A percentile compares a stretch with the other conserved stretches of the same genome.
Evolutionary conservation across 2,329 filamentous ascomycete genomes (phyloP).

Genomic region (Ceratocystiopsis brevicomis): DNA sequence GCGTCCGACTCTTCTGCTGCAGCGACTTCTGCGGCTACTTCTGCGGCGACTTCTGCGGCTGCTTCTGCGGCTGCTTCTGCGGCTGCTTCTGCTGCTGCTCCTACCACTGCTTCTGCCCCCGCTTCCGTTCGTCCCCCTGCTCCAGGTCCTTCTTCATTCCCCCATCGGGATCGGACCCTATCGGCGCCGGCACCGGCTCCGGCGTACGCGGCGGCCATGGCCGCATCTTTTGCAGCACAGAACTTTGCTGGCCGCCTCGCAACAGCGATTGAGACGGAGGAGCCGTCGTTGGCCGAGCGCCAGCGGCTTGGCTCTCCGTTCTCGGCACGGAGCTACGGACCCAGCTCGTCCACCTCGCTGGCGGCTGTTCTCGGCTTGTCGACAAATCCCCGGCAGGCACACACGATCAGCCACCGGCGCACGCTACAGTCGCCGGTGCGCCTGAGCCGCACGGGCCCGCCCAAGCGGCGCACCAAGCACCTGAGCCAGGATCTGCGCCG

Average conservation of each 20-base stretch:
- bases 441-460: constrained; percentile 33
- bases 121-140: neutral
- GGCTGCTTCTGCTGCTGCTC: neutral
- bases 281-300: constrained; percentile 15
- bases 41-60: no score
- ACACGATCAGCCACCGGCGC: constrained; percentile 30
- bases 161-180: no score
- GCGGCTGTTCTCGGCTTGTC: constrained; percentile 20
- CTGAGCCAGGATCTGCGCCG: constrained; percentile 28
- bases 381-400: constrained; percentile 22
- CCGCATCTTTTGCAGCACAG: neutral
- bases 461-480: constrained; percentile 35
- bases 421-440: constrained; percentile 34
- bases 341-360: constrained; percentile 35
- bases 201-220: neutral
- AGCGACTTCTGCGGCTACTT: no score
- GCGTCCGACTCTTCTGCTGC: neutral
- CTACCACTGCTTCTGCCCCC: neutral
- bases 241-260: constrained; percentile 2
- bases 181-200: no score
- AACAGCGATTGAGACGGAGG: constrained; percentile 7
- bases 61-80: neutral
- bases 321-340: constrained; percentile 39
- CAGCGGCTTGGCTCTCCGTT: constrained; percentile 35
- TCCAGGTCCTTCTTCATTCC: no score